A percentile compares a stretch with the other conserved stretches of the same genome.
Evolutionary conservation across 2,329 filamentous ascomycete species (phyloP).

Genomic region (Orbilia oligospora): DNA sequence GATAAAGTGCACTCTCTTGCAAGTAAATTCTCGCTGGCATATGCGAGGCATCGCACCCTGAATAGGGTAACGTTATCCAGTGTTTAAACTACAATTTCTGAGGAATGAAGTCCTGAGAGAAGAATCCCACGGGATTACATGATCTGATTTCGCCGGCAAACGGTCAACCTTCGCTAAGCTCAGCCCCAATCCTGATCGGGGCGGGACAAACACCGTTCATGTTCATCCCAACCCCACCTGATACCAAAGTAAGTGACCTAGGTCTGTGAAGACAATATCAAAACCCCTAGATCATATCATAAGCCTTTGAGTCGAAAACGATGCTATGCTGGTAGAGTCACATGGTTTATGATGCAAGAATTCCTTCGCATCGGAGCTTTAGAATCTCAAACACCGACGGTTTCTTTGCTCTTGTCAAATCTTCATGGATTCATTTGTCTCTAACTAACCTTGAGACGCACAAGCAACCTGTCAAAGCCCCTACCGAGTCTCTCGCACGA

Average conservation of each 20-base stretch:
- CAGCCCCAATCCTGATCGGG: constrained; percentile 27
- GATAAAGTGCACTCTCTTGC: background rate
- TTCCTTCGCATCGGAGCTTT: constrained; percentile 21
- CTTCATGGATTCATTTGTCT: background rate
- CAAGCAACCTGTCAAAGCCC: constrained; percentile 23
- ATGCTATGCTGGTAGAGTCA: constrained; percentile 34
- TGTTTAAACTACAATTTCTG: background rate
- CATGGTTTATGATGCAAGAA: constrained; percentile 41
- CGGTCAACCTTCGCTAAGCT: constrained; percentile 6
- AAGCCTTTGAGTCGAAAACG: constrained; percentile 12
- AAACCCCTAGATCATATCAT: background rate
- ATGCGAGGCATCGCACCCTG: background rate
- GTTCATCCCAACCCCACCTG: constrained; percentile 24
- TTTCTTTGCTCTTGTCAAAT: constrained; percentile 19
- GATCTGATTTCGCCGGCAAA: background rate
- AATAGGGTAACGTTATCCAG: constrained; percentile 32
- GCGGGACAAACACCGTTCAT: background rate
- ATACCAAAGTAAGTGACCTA: constrained; percentile 12
- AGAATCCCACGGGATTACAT: constrained; percentile 33
- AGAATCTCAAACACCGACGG: constrained; percentile 27
- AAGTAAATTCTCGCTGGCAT: background rate
- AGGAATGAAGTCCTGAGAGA: too few relatives aligned
- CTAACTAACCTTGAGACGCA: background rate
- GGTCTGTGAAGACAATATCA: constrained; percentile 11
- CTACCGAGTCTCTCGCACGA: constrained; percentile 3